Percentiles rank a stretch among this genome's conserved stretches.
Conservation (phyloP, 2,329 filamentous ascomycete species). For the Aureobasidium sp. region DNA sequence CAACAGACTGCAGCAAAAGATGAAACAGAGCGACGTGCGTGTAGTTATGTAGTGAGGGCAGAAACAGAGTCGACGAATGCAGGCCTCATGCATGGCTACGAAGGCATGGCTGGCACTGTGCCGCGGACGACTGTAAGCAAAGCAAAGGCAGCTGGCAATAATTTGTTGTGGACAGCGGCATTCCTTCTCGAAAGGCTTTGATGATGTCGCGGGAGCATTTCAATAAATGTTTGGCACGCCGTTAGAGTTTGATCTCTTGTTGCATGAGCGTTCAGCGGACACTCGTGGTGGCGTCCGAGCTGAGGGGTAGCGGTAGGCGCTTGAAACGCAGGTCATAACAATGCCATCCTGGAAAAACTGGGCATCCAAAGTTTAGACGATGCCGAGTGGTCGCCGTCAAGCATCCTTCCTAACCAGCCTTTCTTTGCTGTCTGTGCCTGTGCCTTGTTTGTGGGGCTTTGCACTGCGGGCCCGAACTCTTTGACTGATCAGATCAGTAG, state of each 20-base stretch:
- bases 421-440: not conserved
- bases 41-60: not conserved
- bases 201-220: not conserved
- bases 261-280: not conserved
- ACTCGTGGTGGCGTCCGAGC: slow-evolving; percentile 4
- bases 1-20: slow-evolving; percentile 2
- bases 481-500: not conserved
- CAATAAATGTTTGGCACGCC: not conserved
- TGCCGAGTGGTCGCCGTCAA: slow-evolving; percentile 10
- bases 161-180: not conserved
- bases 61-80: not conserved
- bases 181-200: slow-evolving; percentile 12
- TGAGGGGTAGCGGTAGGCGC: slow-evolving; percentile 8
- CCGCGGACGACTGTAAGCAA: not conserved
- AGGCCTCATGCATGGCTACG: not conserved
- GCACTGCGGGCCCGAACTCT: slow-evolving; percentile 4
- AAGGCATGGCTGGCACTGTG: not conserved
- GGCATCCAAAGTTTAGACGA: slow-evolving; percentile 6
- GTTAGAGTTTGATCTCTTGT: not conserved
- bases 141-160: not conserved
- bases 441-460: slow-evolving; percentile 16
- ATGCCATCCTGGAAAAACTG: not conserved
- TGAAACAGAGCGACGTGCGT: slow-evolving; percentile 2
- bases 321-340: slow-evolving; percentile 13
- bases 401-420: not conserved